A percentile compares a stretch with the other conserved stretches of the same genome.
Conservation (phyloP, 2,329 filamentous ascomycete species). For the Sarocladium oryzae region DNA sequence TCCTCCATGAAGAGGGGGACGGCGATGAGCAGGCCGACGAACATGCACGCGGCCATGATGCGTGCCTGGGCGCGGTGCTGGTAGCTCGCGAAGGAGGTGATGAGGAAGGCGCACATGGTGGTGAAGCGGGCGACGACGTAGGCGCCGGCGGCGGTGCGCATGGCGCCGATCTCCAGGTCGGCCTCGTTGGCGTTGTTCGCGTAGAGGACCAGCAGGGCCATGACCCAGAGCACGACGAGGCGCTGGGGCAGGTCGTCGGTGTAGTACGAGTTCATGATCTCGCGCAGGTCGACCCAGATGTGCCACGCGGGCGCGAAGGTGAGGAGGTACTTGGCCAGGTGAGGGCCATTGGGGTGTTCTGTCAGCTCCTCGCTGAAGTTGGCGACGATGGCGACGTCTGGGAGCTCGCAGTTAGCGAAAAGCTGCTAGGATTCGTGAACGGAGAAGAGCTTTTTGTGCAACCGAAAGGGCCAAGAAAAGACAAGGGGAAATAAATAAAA, state of each 20-base stretch:
- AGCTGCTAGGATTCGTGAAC: too few species aligned
- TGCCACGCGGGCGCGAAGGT: conserved; percentile 43
- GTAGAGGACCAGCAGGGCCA: conserved; percentile 42
- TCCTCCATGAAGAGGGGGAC: conserved; percentile 37
- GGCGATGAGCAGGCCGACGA: conserved; percentile 32
- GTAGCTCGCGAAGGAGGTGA: conserved; percentile 39
- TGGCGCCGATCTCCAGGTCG: conserved; percentile 34
- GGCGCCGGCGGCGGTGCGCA: conserved; percentile 38
- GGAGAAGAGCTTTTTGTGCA: too few species aligned
- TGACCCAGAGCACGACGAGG: conserved; percentile 42
- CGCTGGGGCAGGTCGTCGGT: conserved; percentile 43
- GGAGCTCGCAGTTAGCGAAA: not conserved
- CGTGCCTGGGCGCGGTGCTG: conserved; percentile 40
- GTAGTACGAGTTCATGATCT: conserved; percentile 47
- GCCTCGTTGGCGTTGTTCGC: conserved; percentile 39
- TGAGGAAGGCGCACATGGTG: conserved; percentile 31
- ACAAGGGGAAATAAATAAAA: too few species aligned
- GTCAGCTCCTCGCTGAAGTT: conserved; percentile 42
- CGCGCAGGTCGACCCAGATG: conserved; percentile 42
- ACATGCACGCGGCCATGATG: conserved; percentile 35
- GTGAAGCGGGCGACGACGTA: conserved; percentile 39
- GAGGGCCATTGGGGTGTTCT: conserved; percentile 35
- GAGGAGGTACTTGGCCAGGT: conserved; percentile 41
- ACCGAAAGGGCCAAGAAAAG: too few species aligned
- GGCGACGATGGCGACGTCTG: conserved; percentile 40